Base-by-base conservation (phyloP, 1,284 basidiomycete species). In the Ustilago cynodontis region DNA sequence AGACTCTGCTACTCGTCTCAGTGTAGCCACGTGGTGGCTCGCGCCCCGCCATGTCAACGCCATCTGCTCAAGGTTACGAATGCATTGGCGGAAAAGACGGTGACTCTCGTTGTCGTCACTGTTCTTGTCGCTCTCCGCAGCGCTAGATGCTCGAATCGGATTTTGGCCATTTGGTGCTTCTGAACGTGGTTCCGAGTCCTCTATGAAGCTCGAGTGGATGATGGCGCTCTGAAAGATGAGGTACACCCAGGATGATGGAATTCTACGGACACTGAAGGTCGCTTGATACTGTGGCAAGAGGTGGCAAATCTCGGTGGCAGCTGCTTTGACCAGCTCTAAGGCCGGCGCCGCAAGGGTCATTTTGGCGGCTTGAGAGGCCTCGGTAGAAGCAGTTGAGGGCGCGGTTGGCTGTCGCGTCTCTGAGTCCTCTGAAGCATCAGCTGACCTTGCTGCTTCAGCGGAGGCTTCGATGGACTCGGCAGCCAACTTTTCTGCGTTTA, bases 181-280 rank as follows among this genome's bases (percentile, higher is more conserved):
- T 43, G 20, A 43, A 43, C n/a, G 6, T 43, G 41, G n/a, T 9
- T 43, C 41, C 2, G 41, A 43, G n/a, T 43, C 41, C 41, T 54
- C 62, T 10, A 60, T 35, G 18, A 70, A 62, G 39, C 55, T 59
- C n/a, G 67, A 56, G 39, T 59, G 67, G 20, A 65, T 62, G 28
- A 60, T 51, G 28, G 67, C 67, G 26, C 59, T 62, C 39, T 65
- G 67, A 20, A 70, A 70, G 54, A 70, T 65, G 26, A 70, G 67
- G 33, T 70, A 70, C 8, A 70, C 62, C 61, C 67, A 70, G 3
- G 59, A 62, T 3, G 61, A 62, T 6, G 67, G 55, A 28, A 70
- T 62, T 18, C 49, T 52, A 11, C 52, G 45, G 9, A 64, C 56
- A n/a, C 59, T 57, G 52, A 70, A 70, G 2, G 67, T 70, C 2